Evolutionary conservation across 768 basidiomycete species (phyloP).

Genomic region (Phylloporus sp.): DNA sequence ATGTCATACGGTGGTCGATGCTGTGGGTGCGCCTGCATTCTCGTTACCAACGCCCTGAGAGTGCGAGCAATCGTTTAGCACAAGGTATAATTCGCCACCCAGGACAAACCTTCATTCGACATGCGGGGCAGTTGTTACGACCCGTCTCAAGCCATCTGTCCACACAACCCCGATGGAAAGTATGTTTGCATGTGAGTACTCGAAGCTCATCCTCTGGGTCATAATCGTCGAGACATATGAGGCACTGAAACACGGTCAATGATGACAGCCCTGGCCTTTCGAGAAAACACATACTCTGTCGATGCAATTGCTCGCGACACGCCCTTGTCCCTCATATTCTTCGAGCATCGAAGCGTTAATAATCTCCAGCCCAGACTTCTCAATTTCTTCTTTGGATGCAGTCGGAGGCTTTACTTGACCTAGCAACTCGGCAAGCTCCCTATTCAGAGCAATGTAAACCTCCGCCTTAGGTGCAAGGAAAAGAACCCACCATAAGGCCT

Average conservation of each 20-base stretch:
- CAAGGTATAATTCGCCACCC: background rate
- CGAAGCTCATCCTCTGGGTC: slow-evolving; percentile 71
- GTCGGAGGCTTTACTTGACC: slow-evolving; percentile 82
- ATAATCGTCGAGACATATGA: slow-evolving; percentile 89
- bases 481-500: slow-evolving; percentile 61
- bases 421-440: slow-evolving; percentile 79
- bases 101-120: slow-evolving; percentile 62
- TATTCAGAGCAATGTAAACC: slow-evolving; percentile 20
- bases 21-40: slow-evolving; percentile 7
- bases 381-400: slow-evolving; percentile 78
- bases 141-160: slow-evolving; percentile 85
- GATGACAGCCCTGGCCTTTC: background rate
- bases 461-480: background rate
- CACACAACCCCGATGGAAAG: slow-evolving; percentile 86
- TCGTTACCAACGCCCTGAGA: slow-evolving; percentile 25
- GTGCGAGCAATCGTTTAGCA: background rate
- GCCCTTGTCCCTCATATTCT: slow-evolving; percentile 55
- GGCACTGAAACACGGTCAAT: slow-evolving; percentile 43
- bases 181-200: slow-evolving; percentile 77
- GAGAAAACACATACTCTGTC: slow-evolving; percentile 56
- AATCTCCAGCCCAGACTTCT: slow-evolving; percentile 73
- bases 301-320: slow-evolving; percentile 68
- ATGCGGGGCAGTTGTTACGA: slow-evolving; percentile 89
- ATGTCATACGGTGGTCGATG: slow-evolving; percentile 9
- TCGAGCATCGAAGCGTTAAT: slow-evolving; percentile 51